Conservation (phyloP, 805 yeast genomes). For the Kluyveromyces siamensis region DNA sequence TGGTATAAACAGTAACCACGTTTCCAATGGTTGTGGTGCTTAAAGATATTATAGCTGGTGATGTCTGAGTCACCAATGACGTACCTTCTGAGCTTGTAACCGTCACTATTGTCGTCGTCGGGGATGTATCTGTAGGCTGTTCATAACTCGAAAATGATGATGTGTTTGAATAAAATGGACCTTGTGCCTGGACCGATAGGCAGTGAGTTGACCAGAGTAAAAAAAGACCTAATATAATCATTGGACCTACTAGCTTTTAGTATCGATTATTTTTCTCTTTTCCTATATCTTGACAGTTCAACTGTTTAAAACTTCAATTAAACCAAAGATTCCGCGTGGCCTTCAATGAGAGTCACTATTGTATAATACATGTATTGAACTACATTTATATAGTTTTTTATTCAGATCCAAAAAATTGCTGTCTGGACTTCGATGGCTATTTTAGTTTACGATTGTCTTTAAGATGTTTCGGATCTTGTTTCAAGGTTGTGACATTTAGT, state of each 20-base stretch:
- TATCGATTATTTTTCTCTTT: neutral
- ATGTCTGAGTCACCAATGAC: conserved; percentile 1
- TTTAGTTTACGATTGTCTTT: neutral
- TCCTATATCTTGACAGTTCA: neutral
- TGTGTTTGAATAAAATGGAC: neutral
- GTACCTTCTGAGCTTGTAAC: neutral
- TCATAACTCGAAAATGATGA: neutral
- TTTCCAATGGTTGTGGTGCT: conserved; percentile 4
- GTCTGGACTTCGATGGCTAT: neutral
- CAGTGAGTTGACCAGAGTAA: too few species aligned
- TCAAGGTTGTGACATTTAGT: neutral
- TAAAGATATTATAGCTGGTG: conserved; percentile 5
- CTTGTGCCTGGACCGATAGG: neutral
- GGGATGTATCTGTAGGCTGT: neutral
- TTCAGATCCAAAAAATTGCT: neutral
- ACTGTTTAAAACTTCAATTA: too few species aligned
- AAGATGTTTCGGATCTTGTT: neutral
- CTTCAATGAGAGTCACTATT: neutral
- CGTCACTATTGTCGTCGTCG: neutral
- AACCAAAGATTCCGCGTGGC: too few species aligned
- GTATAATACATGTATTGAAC: neutral
- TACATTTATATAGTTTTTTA: too few species aligned
- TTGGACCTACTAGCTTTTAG: neutral
- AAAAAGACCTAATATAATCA: neutral
- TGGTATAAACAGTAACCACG: conserved; percentile 11